A percentile compares a stretch with the other conserved stretches of the same genome.
Conservation (phyloP, 768 basidiomycete genomes). For the Termitomyces sp. region DNA sequence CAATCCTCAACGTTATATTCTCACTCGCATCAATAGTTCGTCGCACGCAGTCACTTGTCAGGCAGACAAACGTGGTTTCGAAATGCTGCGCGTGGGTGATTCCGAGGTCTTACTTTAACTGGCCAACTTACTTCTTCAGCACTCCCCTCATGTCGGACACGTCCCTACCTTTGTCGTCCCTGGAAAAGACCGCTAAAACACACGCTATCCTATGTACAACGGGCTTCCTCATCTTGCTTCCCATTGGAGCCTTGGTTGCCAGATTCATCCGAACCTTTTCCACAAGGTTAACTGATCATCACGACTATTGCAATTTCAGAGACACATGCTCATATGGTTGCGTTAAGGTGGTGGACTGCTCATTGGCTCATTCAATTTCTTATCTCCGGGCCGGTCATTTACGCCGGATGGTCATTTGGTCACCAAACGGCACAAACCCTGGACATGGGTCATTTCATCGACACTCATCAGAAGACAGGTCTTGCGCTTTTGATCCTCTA, state of each 20-base stretch:
- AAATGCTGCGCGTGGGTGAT: neutral
- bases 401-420: slow-evolving; percentile 44
- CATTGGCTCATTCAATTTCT: slow-evolving; percentile 49
- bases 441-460: slow-evolving; percentile 28
- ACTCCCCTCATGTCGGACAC: slow-evolving; percentile 5
- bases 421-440: slow-evolving; percentile 29
- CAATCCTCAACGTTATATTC: slow-evolving; percentile 10
- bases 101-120: neutral
- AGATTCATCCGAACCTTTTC: slow-evolving; percentile 52
- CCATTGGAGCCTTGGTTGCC: slow-evolving; percentile 52
- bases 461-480: slow-evolving; percentile 50
- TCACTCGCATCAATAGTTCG: neutral
- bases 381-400: slow-evolving; percentile 51
- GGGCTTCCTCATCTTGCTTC: slow-evolving; percentile 51
- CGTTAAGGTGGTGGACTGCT: slow-evolving; percentile 42
- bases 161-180: slow-evolving; percentile 10
- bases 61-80: neutral
- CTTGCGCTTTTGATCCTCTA: slow-evolving; percentile 52
- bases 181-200: slow-evolving; percentile 33
- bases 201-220: slow-evolving; percentile 51
- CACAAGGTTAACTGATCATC: slow-evolving; percentile 28
- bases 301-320: neutral
- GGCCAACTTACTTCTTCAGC: neutral
- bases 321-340: slow-evolving; percentile 1
- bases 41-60: neutral